phyloP scores from a whole-genome alignment of 75 land plant species.

The Chamaecyparis obtusa region DNA sequence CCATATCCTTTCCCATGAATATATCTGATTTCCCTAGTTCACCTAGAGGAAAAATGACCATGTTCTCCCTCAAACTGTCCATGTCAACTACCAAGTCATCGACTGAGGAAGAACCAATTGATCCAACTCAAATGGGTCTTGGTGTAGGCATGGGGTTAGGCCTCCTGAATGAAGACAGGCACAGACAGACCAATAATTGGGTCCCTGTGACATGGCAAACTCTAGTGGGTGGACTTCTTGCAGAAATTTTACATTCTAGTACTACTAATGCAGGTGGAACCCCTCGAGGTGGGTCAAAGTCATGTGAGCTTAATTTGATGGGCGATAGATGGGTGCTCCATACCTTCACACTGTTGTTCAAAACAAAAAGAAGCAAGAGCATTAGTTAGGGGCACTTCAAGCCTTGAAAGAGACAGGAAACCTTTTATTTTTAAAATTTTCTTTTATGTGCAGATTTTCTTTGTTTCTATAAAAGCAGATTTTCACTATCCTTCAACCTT shows the following conservation, averaged over 20 bases:
- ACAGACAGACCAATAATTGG: slow-evolving; percentile 14
- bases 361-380: background rate
- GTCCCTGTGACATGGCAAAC: slow-evolving; percentile 27
- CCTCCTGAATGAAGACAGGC: background rate
- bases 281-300: slow-evolving; percentile 7
- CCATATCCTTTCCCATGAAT: slow-evolving; percentile 37
- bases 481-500: background rate
- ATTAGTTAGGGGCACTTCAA: background rate
- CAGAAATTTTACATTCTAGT: slow-evolving; percentile 54
- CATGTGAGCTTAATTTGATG: slow-evolving; percentile 40
- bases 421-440: background rate
- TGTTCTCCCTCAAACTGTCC: slow-evolving; percentile 54
- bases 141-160: slow-evolving; percentile 25
- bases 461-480: background rate
- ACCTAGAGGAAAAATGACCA: slow-evolving; percentile 41
- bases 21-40: slow-evolving; percentile 33
- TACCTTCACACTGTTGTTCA: slow-evolving; percentile 2
- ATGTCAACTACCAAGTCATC: slow-evolving; percentile 33
- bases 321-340: slow-evolving; percentile 34
- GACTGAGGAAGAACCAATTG: slow-evolving; percentile 16
- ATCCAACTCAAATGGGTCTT: slow-evolving; percentile 41
- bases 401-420: background rate
- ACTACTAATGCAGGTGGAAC: slow-evolving; percentile 7
- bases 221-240: slow-evolving; percentile 61
- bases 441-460: background rate